These are phyloP conservation scores for Kalanchoe fedtschenkoi DNA, from an alignment of 164 flowering plant genomes.

Conservation along the genomic window DNA sequence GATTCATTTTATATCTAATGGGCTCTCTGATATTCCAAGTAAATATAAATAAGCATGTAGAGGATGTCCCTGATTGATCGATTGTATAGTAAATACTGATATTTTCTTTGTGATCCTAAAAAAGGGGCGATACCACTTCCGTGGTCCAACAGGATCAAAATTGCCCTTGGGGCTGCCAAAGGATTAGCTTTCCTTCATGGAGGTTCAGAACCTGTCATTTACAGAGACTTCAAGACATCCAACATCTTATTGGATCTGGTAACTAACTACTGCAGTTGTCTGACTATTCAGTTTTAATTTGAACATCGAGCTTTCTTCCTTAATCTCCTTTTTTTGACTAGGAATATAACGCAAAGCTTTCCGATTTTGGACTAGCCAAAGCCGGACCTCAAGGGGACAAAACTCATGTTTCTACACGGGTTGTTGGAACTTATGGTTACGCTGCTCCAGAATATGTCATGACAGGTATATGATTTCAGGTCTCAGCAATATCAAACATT, in stretches of 20 bases:
- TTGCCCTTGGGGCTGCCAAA: conserved; percentile 95
- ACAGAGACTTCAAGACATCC: conserved; percentile 93
- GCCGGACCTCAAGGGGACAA: conserved; percentile 95
- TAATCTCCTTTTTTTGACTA: conserved; percentile 16
- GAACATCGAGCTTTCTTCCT: neutral
- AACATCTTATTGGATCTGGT: conserved; percentile 93
- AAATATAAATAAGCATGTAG: neutral
- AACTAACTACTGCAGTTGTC: conserved; percentile 4
- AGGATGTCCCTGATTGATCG: neutral
- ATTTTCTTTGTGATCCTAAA: neutral
- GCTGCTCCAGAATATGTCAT: conserved; percentile 99
- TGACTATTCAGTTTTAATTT: too few species aligned
- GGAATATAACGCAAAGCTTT: conserved; percentile 97
- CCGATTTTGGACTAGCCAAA: conserved; percentile 96
- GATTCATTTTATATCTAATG: neutral
- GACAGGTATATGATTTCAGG: conserved; percentile 63
- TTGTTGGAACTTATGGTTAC: conserved; percentile 94
- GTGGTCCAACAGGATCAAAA: conserved; percentile 83
- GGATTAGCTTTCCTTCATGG: conserved; percentile 90
- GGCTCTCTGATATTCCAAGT: neutral
- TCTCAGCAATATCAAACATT: neutral
- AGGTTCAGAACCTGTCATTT: conserved; percentile 74
- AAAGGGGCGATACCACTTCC: conserved; percentile 88
- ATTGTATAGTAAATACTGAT: neutral
- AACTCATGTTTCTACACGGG: conserved; percentile 95